Percentiles rank a stretch among this genome's conserved stretches.
These are phyloP conservation scores for Aspergillus homomorphus DNA, from an alignment of 495 filamentous ascomycete genomes.

Conservation along the genomic window DNA sequence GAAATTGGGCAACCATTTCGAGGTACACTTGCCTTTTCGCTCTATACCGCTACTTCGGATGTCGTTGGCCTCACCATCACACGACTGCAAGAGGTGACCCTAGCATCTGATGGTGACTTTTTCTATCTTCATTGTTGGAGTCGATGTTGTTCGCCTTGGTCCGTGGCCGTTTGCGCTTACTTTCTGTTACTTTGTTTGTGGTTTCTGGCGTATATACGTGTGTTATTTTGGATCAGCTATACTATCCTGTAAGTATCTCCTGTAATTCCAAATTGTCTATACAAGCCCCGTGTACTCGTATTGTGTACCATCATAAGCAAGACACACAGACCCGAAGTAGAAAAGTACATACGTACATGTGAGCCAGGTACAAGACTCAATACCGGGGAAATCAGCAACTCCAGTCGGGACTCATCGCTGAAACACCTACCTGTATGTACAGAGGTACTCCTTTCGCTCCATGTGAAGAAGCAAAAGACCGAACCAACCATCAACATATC, in stretches of 20 bases:
- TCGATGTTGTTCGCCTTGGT: background rate
- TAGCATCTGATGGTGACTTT: conserved; percentile 8
- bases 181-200: background rate
- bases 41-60: conserved; percentile 14
- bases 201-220: too few species aligned
- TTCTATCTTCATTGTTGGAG: background rate
- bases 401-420: background rate
- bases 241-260: background rate
- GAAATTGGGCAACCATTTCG: conserved; percentile 9
- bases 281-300: background rate
- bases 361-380: background rate
- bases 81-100: conserved; percentile 6
- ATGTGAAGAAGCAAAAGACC: too few species aligned
- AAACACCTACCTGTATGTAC: too few species aligned
- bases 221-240: too few species aligned
- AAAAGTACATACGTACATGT: background rate
- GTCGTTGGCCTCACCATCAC: conserved; percentile 9
- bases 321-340: background rate
- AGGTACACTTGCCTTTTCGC: too few species aligned
- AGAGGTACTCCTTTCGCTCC: too few species aligned
- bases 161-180: background rate
- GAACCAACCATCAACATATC: too few species aligned
- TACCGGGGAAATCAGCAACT: background rate
- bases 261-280: background rate
- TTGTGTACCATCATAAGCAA: background rate